Conservation (phyloP, 2,329 filamentous ascomycete genomes). For the Tolypocladium inflatum region DNA sequence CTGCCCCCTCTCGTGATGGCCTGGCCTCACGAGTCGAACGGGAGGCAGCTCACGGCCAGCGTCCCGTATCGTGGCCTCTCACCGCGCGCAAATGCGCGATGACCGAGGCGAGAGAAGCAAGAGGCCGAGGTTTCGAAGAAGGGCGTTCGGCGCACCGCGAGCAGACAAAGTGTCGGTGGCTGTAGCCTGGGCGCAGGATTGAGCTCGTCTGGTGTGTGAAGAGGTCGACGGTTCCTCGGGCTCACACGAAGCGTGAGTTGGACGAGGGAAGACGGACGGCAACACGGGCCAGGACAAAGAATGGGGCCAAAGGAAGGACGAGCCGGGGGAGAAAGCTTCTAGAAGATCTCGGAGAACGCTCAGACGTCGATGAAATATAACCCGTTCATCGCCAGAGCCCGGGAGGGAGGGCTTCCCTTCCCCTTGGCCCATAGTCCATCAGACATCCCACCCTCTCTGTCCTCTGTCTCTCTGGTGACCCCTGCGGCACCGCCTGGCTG, state of each 20-base stretch:
- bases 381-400: background rate
- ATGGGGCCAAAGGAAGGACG: constrained; percentile 4
- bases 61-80: background rate
- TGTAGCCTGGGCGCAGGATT: background rate
- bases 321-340: constrained; percentile 2
- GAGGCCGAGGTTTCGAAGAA: background rate
- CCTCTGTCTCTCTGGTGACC: background rate
- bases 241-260: background rate
- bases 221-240: background rate
- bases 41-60: background rate
- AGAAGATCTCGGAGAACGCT: background rate
- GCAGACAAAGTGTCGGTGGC: background rate
- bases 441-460: background rate
- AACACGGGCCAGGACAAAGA: constrained; percentile 1
- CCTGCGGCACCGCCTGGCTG: background rate
- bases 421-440: background rate
- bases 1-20: background rate
- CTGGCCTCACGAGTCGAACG: background rate
- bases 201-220: background rate
- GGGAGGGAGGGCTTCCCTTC: background rate
- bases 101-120: background rate
- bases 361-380: background rate
- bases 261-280: background rate
- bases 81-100: background rate
- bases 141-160: background rate